Base-by-base conservation (phyloP, 1,284 basidiomycete species). In the Cystobasidiaceae sp. region DNA sequence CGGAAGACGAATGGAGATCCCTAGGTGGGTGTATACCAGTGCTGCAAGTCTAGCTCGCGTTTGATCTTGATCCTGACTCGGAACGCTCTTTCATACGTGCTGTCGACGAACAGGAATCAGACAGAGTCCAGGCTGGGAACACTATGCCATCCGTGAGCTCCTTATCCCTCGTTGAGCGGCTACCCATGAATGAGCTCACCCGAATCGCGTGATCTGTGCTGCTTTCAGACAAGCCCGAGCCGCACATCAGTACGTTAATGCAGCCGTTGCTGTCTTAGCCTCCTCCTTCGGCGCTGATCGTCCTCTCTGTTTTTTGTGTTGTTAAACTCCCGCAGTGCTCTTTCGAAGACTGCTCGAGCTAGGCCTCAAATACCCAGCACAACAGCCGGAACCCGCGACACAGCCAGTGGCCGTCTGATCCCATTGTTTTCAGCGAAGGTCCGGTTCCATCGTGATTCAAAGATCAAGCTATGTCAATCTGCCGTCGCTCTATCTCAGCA, bases 21-120 rank as follows among this genome's bases (percentile, higher is more conserved):
- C 93, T 97, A 67, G 93, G 93, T 11, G 96, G 96, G 74, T 91
- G 89, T 32, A 93, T 97, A n/a, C n/a, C 78, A 93, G 90, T 21
- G 17, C 4, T 9, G 19, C 17, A 6, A 3, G 32, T 23, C 37
- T 23, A 37, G 19, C 11, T 13, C 33, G 23, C 32, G 8, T 15
- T 3, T 51, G 23, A 19, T 19, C 3, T 4, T 44, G 3, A 45
- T 27, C 5, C 19, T 17, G 7, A 11, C 15, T 45, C 4, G 1
- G 28, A 39, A 3, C 25, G 15, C 15, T 23, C 13, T 51, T 33
- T 9, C 30, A 3, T 4, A 6, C 34, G 25, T n/a, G 27, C 51
- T 21, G 15, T 2, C 25, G 6, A n/a, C 13, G 2, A n/a, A n/a
- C 33, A 43, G 54, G 39, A 13, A 52, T 62, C 27, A 41, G 60